Evolutionary conservation across 2,329 filamentous ascomycete species (phyloP).

Genomic region (Colletotrichum cereale): DNA sequence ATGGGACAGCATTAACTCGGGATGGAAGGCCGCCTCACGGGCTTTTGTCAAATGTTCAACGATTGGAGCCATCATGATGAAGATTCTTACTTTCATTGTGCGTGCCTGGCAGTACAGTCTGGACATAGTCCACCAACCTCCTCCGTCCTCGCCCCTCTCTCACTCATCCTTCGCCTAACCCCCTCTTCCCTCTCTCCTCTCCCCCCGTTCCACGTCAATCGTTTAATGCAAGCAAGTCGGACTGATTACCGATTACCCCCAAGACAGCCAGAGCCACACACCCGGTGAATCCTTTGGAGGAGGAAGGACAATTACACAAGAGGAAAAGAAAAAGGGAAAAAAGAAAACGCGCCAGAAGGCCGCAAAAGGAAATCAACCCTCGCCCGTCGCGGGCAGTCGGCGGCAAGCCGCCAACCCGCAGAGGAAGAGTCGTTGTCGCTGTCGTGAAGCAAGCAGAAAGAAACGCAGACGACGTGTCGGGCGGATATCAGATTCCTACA

Average conservation of each 20-base stretch:
- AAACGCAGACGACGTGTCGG: not conserved
- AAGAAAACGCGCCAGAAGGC: not conserved
- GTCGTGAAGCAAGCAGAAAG: not conserved
- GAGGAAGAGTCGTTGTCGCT: not conserved
- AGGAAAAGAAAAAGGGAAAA: too few relatives aligned
- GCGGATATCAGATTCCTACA: not conserved
- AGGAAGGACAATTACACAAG: not conserved
- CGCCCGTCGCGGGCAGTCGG: too few relatives aligned
- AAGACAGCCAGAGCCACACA: not conserved
- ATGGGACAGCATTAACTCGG: not conserved
- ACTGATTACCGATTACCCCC: not conserved
- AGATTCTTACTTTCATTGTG: not conserved
- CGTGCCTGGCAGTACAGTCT: conserved; percentile 7
- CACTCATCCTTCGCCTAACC: not conserved
- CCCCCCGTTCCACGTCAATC: too few relatives aligned
- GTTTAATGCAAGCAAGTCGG: not conserved
- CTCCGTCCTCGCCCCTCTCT: not conserved
- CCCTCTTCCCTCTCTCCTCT: not conserved
- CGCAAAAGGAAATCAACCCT: not conserved
- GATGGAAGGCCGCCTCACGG: not conserved
- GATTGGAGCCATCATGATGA: not conserved
- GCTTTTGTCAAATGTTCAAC: too few relatives aligned
- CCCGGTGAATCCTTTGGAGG: not conserved
- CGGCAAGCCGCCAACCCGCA: not conserved
- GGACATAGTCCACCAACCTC: not conserved